phyloP scores from a whole-genome alignment of 192 early-diverging fungal species.

The Podila epicladia region DNA sequence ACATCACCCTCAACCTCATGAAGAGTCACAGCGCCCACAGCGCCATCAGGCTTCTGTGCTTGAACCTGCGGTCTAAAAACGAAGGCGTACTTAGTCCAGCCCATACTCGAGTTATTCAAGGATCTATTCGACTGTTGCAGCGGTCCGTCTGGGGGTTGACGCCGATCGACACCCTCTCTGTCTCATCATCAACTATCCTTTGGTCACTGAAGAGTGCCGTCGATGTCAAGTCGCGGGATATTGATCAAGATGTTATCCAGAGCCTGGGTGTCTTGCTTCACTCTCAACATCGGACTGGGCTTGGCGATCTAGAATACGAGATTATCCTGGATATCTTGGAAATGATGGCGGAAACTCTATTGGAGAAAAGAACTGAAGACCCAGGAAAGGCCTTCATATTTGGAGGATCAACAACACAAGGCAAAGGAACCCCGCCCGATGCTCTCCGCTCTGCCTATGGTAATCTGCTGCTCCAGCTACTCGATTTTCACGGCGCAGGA shows the following conservation, averaged over 20 bases:
- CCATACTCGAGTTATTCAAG: constrained; percentile 51
- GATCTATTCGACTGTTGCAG: constrained; percentile 65
- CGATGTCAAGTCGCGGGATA: constrained; percentile 23
- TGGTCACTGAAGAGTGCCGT: constrained; percentile 45
- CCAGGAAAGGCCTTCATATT: constrained; percentile 24
- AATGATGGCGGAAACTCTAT: constrained; percentile 5
- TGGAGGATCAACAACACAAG: constrained; percentile 1
- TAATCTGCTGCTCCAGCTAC: constrained; percentile 35
- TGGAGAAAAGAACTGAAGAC: constrained; percentile 16
- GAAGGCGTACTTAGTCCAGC: constrained; percentile 10
- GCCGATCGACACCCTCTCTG: constrained; percentile 50
- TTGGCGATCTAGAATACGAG: constrained; percentile 59
- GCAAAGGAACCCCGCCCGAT: not conserved
- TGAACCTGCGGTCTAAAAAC: constrained; percentile 55
- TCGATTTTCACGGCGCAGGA: constrained; percentile 24
- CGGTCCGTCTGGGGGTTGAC: constrained; percentile 65
- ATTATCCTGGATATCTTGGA: constrained; percentile 60
- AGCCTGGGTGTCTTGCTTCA: constrained; percentile 22
- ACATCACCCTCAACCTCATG: constrained; percentile 70
- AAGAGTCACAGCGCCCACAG: constrained; percentile 70
- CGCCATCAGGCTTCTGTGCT: constrained; percentile 63
- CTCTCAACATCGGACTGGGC: not conserved
- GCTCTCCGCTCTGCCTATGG: constrained; percentile 37
- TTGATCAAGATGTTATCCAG: constrained; percentile 33
- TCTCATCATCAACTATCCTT: constrained; percentile 48